These are phyloP conservation scores for Macrolepiota albuminosa DNA, from an alignment of 768 basidiomycete species.

Conservation along the genomic window DNA sequence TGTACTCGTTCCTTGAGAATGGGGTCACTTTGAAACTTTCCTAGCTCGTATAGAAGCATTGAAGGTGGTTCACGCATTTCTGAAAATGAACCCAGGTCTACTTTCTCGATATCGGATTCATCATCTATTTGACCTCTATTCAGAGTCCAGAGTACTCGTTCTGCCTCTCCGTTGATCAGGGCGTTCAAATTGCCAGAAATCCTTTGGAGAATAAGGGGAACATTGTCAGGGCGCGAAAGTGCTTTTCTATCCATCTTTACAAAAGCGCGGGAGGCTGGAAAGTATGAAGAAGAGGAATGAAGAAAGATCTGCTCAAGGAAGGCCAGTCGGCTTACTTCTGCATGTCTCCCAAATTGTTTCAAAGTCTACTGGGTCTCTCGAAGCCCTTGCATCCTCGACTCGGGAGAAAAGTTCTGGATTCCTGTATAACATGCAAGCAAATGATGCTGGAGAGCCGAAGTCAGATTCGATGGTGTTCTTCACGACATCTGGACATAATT, in stretches of 20 bases:
- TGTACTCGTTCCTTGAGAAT: neutral
- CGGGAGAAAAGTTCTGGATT: neutral
- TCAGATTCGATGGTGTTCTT: neutral
- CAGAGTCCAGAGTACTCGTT: too few relatives aligned
- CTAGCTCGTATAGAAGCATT: neutral
- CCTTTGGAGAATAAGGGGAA: too few relatives aligned
- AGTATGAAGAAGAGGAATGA: too few relatives aligned
- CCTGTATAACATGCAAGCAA: neutral
- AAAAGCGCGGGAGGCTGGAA: too few relatives aligned
- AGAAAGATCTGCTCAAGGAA: too few relatives aligned
- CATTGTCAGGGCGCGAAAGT: too few relatives aligned
- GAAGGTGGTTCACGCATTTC: neutral
- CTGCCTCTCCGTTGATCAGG: too few relatives aligned
- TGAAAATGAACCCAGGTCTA: neutral
- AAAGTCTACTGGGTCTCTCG: neutral
- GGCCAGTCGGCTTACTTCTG: too few relatives aligned
- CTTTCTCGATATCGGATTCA: too few relatives aligned
- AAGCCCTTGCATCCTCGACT: neutral
- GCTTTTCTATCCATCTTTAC: too few relatives aligned
- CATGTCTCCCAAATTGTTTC: neutral
- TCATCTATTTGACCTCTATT: too few relatives aligned
- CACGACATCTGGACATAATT: neutral
- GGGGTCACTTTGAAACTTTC: neutral
- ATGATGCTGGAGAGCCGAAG: neutral
- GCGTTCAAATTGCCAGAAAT: too few relatives aligned